Percentiles rank a stretch among this genome's conserved stretches.
These are phyloP conservation scores for Prunus kanzakura DNA, from an alignment of 306 rosid species.

Conservation along the genomic window DNA sequence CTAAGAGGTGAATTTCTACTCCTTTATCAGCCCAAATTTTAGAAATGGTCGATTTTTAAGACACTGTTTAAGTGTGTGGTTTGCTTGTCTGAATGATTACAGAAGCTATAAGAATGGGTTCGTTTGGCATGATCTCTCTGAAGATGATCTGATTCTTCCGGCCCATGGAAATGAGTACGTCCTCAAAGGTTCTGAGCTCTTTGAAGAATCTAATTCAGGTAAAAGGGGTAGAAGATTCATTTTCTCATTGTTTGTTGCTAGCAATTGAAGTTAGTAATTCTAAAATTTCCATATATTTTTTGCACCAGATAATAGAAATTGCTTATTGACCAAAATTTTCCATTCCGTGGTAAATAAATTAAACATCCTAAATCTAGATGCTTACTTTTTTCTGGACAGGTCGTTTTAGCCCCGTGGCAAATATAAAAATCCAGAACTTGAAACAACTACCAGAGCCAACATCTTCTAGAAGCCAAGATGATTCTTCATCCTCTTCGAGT, in stretches of 20 bases:
- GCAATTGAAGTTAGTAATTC: background rate
- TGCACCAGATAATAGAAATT: conserved; percentile 2
- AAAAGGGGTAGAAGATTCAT: background rate
- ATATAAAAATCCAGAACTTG: conserved; percentile 53
- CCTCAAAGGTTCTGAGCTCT: conserved; percentile 93
- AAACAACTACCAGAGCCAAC: conserved; percentile 71
- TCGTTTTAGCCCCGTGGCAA: conserved; percentile 49
- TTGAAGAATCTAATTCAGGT: conserved; percentile 82
- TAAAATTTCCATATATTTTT: background rate
- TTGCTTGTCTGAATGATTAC: conserved; percentile 26
- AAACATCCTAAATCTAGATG: conserved; percentile 10
- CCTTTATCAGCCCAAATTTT: background rate
- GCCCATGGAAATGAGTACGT: conserved; percentile 89
- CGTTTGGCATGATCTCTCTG: conserved; percentile 95
- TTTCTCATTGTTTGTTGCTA: conserved; percentile 8
- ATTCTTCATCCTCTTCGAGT: conserved; percentile 81
- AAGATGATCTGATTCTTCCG: conserved; percentile 74
- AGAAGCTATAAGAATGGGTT: conserved; percentile 89
- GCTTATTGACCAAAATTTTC: background rate
- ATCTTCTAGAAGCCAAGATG: conserved; percentile 66
- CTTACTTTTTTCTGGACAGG: conserved; percentile 35
- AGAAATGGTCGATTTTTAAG: background rate
- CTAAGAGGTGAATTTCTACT: conserved; percentile 56
- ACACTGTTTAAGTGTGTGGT: background rate
- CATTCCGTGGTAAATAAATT: background rate